Percentiles rank a stretch among this genome's conserved stretches.
Evolutionary conservation across 2,329 filamentous ascomycete species (phyloP).

Genomic region (Cephalotrichum gorgonifer): DNA sequence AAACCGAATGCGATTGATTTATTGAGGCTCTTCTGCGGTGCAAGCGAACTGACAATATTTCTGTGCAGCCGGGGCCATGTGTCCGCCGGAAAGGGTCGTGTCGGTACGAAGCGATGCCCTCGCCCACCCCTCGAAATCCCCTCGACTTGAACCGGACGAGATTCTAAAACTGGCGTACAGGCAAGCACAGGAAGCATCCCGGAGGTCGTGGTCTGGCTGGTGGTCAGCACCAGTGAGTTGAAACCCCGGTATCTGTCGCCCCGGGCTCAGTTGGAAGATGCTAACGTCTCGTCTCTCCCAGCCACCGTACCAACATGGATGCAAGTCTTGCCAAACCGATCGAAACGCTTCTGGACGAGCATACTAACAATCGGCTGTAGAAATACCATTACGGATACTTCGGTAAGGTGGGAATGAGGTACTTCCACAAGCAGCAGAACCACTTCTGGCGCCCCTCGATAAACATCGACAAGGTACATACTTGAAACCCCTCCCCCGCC

Average conservation of each 20-base stretch:
- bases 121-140: neutral
- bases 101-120: slow-evolving; percentile 1
- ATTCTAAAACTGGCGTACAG: slow-evolving; percentile 41
- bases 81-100: slow-evolving; percentile 89
- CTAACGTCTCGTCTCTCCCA: neutral
- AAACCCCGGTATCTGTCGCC: neutral
- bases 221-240: slow-evolving; percentile 84
- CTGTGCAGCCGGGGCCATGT: slow-evolving; percentile 81
- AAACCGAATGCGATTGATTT: neutral
- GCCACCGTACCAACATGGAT: slow-evolving; percentile 44
- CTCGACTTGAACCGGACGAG: neutral
- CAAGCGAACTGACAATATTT: slow-evolving; percentile 13
- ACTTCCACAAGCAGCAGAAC: slow-evolving; percentile 94
- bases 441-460: slow-evolving; percentile 98
- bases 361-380: slow-evolving; percentile 6
- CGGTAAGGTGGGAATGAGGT: slow-evolving; percentile 89
- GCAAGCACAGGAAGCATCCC: slow-evolving; percentile 94
- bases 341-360: slow-evolving; percentile 7
- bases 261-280: neutral
- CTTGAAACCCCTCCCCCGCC: slow-evolving; percentile 5
- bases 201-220: slow-evolving; percentile 83
- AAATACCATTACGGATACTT: slow-evolving; percentile 99
- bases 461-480: slow-evolving; percentile 90
- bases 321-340: slow-evolving; percentile 57
- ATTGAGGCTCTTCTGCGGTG: slow-evolving; percentile 5